These are phyloP conservation scores for Sphaerobolus stellatus DNA, from an alignment of 1,284 basidiomycete species.

Conservation along the genomic window DNA sequence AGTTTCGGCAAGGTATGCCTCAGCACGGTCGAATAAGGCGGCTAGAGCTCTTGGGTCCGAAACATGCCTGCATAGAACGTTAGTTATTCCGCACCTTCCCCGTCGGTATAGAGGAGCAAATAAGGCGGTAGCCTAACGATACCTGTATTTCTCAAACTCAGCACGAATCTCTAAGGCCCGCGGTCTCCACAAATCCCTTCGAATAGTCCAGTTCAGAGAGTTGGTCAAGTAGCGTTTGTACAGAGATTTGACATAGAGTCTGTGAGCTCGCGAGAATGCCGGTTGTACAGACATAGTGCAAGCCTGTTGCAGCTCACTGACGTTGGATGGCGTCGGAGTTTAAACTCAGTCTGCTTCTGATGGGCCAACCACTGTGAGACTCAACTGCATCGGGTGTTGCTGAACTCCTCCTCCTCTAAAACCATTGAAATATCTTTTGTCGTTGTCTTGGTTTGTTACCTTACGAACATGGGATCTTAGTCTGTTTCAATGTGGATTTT, in stretches of 20 bases:
- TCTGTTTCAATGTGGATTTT: too few relatives aligned
- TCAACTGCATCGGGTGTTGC: too few relatives aligned
- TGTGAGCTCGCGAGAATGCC: constrained; percentile 75
- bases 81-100: neutral
- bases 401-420: too few relatives aligned
- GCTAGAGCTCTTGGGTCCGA: constrained; percentile 86
- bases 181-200: constrained; percentile 82
- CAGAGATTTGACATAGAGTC: constrained; percentile 86
- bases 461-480: too few relatives aligned
- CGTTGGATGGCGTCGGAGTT: too few relatives aligned
- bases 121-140: constrained; percentile 19
- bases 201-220: constrained; percentile 85
- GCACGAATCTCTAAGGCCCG: constrained; percentile 85
- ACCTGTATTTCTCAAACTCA: constrained; percentile 92
- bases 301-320: too few relatives aligned
- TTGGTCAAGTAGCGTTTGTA: constrained; percentile 87
- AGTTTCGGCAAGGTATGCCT: constrained; percentile 66
- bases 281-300: constrained; percentile 37
- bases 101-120: neutral
- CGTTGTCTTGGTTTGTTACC: too few relatives aligned
- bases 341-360: too few relatives aligned
- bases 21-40: constrained; percentile 77
- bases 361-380: too few relatives aligned
- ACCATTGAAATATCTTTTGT: too few relatives aligned
- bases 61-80: constrained; percentile 59